These are phyloP conservation scores for Tilletia setariae DNA, from an alignment of 1,284 basidiomycete genomes.

Conservation along the genomic window DNA sequence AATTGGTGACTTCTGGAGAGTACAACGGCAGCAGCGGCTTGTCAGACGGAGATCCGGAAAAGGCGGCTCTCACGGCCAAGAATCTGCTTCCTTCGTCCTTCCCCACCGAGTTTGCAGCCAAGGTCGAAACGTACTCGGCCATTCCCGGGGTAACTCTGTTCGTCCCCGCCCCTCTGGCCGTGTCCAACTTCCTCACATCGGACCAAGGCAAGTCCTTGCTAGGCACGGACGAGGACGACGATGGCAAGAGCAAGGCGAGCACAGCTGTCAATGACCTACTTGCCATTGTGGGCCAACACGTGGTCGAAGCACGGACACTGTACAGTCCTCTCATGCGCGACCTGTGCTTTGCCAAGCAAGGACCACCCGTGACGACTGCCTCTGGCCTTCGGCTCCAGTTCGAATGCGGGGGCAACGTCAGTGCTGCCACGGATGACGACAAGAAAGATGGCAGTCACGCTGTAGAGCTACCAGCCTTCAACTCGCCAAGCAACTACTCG, in stretches of 20 bases:
- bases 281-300: background rate
- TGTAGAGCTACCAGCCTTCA: background rate
- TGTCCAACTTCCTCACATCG: background rate
- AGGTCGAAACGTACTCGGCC: background rate
- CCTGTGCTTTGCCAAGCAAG: background rate
- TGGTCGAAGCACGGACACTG: slow-evolving; percentile 4
- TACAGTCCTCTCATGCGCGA: slow-evolving; percentile 10
- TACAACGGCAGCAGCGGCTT: background rate
- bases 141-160: background rate
- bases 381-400: background rate
- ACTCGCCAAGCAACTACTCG: too few relatives aligned
- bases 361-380: slow-evolving; percentile 4
- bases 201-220: background rate
- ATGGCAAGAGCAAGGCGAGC: too few relatives aligned
- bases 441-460: background rate
- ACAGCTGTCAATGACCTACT: background rate
- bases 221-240: background rate
- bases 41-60: too few relatives aligned
- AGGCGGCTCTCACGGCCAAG: too few relatives aligned
- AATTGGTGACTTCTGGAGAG: background rate
- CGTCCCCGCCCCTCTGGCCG: background rate
- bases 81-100: background rate
- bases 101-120: background rate
- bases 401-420: background rate
- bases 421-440: too few relatives aligned